phyloP scores from a whole-genome alignment of 2,329 filamentous ascomycete genomes.

The Pyrenophora teres region DNA sequence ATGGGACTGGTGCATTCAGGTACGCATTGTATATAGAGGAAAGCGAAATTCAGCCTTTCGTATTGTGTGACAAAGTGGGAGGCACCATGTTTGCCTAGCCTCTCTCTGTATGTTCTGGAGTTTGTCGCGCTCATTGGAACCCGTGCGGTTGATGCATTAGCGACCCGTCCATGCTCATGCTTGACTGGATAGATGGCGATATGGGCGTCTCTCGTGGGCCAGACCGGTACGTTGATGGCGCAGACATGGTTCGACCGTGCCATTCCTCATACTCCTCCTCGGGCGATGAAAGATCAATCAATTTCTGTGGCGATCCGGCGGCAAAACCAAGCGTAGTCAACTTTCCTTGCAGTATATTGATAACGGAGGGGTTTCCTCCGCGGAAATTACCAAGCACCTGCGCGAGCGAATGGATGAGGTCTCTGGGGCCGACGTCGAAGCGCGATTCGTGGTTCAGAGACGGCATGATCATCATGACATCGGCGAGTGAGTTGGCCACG shows the following conservation, averaged over 20 bases:
- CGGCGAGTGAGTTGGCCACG: conserved; percentile 43
- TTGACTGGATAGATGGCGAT: conserved; percentile 20
- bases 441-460: conserved; percentile 38
- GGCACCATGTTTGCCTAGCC: no score
- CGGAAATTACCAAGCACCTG: conserved; percentile 37
- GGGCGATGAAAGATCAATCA: conserved; percentile 39
- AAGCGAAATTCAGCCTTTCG: no score
- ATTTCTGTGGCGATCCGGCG: conserved; percentile 35
- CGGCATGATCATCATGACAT: conserved; percentile 46
- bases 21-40: no score
- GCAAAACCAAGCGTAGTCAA: conserved; percentile 34
- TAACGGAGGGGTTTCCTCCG: conserved; percentile 43
- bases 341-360: conserved; percentile 42
- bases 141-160: conserved; percentile 8
- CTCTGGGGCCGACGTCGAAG: conserved; percentile 40
- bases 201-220: conserved; percentile 8
- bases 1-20: no score
- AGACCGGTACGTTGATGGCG: conserved; percentile 20
- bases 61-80: no score
- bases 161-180: conserved; percentile 24
- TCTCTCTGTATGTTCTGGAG: no score
- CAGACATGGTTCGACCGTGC: conserved; percentile 26
- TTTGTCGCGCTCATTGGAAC: not conserved
- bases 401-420: conserved; percentile 42
- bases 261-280: conserved; percentile 40